Conservation (phyloP, 176 grass and related monocot genomes). For the Metroxylon sagu region DNA sequence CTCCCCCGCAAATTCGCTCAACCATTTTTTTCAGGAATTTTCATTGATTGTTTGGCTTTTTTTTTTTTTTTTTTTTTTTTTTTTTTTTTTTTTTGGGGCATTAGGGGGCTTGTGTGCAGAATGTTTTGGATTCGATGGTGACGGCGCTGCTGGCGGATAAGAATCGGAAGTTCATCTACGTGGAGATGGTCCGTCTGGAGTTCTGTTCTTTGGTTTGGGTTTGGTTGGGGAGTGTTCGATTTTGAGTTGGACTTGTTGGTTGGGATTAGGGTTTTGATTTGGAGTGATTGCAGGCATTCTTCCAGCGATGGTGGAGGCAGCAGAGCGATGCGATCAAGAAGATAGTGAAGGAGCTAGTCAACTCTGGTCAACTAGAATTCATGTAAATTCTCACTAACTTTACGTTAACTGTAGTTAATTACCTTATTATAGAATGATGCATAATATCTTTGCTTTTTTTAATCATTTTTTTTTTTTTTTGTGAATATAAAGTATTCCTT, state of each 20-base stretch:
- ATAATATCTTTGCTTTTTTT: conserved; percentile 2
- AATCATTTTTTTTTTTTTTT: not conserved
- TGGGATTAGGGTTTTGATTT: not conserved
- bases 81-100: conserved; percentile 3
- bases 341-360: conserved; percentile 59
- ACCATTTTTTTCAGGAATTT: not conserved
- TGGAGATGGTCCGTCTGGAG: conserved; percentile 48
- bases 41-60: conserved; percentile 2
- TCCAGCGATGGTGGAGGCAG: conserved; percentile 92
- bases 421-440: not conserved
- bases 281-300: conserved; percentile 50
- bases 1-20: not conserved
- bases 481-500: not conserved
- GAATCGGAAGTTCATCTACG: conserved; percentile 89
- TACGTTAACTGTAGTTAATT: too few relatives aligned
- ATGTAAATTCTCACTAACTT: conserved; percentile 38
- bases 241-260: not conserved
- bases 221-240: not conserved
- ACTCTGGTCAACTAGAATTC: conserved; percentile 71
- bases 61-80: not conserved
- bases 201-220: not conserved
- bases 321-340: conserved; percentile 64
- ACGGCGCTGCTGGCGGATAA: conserved; percentile 68
- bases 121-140: conserved; percentile 79
- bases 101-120: conserved; percentile 73